Conservation (phyloP, 1,284 basidiomycete species). For the Vanrija humicola region DNA sequence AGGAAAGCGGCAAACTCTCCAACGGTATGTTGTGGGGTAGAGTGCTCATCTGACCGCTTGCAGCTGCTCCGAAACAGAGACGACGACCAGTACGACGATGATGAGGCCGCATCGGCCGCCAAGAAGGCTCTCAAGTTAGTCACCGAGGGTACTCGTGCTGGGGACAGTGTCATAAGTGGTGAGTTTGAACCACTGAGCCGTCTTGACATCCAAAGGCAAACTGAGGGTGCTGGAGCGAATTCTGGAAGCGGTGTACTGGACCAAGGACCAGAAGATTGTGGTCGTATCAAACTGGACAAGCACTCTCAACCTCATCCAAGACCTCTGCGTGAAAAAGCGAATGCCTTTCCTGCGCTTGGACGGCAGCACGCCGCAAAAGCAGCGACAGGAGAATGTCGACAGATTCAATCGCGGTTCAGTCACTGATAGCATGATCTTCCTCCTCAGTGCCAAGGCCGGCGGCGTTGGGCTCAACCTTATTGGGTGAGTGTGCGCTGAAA, state of each 20-base stretch:
- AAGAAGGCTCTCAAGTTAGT: conserved; percentile 53
- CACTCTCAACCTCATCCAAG: conserved; percentile 87
- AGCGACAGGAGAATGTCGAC: conserved; percentile 61
- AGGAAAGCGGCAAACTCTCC: conserved; percentile 94
- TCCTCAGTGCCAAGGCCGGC: conserved; percentile 92
- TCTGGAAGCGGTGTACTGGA: conserved; percentile 60
- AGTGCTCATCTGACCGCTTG: conserved; percentile 2
- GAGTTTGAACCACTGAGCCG: not conserved
- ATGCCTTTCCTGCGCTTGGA: conserved; percentile 85
- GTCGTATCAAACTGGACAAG: conserved; percentile 86
- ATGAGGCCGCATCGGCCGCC: conserved; percentile 62
- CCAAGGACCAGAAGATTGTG: conserved; percentile 88
- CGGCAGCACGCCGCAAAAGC: conserved; percentile 73
- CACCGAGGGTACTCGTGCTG: not conserved
- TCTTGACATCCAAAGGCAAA: conserved; percentile 57
- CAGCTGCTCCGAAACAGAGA: conserved; percentile 68
- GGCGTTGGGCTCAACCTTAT: conserved; percentile 93
- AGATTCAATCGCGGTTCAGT: conserved; percentile 39
- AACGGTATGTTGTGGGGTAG: conserved; percentile 48
- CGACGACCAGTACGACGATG: conserved; percentile 35
- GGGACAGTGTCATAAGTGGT: conserved; percentile 14
- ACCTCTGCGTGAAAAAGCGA: conserved; percentile 68
- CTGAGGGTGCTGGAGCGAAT: conserved; percentile 70
- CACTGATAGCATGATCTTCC: conserved; percentile 63
- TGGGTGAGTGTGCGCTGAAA: conserved; percentile 38